Conservation (phyloP, 106 monocot species). For the Dactylorhiza incarnata region DNA sequence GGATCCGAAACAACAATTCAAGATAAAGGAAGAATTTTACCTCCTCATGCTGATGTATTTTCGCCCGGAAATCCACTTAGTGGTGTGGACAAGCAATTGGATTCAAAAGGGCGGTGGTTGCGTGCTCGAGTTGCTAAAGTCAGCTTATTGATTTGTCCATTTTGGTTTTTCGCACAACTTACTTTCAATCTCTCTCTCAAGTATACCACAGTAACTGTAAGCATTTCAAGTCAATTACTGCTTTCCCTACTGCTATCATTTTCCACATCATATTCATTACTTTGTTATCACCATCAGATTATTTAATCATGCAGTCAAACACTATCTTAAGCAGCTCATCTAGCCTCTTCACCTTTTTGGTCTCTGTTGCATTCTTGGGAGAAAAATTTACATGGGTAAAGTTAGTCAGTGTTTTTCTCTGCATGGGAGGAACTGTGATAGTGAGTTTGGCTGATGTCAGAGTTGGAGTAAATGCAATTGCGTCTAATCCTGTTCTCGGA, state of each 20-base stretch:
- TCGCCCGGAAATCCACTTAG: neutral
- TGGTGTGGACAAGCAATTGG: slow-evolving; percentile 14
- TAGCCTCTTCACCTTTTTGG: slow-evolving; percentile 91
- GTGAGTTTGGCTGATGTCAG: slow-evolving; percentile 71
- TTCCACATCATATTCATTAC: neutral
- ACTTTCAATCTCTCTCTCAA: slow-evolving; percentile 92
- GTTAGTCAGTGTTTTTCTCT: slow-evolving; percentile 74
- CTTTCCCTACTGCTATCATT: neutral
- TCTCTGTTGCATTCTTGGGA: slow-evolving; percentile 61
- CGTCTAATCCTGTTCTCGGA: slow-evolving; percentile 64
- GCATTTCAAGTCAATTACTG: slow-evolving; percentile 1
- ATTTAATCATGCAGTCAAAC: slow-evolving; percentile 63
- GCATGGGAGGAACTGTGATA: slow-evolving; percentile 90
- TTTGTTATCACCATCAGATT: slow-evolving; percentile 7
- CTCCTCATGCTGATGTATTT: neutral
- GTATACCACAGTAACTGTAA: slow-evolving; percentile 93
- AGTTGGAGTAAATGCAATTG: slow-evolving; percentile 40
- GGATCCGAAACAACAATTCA: neutral
- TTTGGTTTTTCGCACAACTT: slow-evolving; percentile 93
- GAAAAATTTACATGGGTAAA: slow-evolving; percentile 90
- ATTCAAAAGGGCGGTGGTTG: slow-evolving; percentile 59
- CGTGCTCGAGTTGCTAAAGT: slow-evolving; percentile 62
- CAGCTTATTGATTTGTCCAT: slow-evolving; percentile 83
- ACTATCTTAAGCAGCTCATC: slow-evolving; percentile 93
- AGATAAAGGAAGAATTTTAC: slow-evolving; percentile 4